A percentile compares a stretch with the other conserved stretches of the same genome.
Evolutionary conservation across 140 eudicot genomes (phyloP).

Genomic region (Bidens hawaiensis): DNA sequence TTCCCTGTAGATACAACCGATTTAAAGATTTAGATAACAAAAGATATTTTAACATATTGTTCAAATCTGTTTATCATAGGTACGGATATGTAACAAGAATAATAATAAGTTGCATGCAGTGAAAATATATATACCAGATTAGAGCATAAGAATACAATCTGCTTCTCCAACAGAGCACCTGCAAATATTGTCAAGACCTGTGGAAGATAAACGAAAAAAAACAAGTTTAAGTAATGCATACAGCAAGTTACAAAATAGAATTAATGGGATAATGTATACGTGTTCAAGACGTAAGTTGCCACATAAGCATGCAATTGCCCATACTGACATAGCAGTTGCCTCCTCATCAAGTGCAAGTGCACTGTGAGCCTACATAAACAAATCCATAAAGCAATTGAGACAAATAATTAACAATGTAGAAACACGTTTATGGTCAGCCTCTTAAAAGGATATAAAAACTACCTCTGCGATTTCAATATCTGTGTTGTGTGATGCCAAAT

Average conservation of each 20-base stretch:
- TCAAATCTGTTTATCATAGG: too few relatives aligned
- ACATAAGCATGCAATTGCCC: slow-evolving; percentile 90
- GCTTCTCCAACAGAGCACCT: slow-evolving; percentile 94
- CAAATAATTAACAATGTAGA: neutral
- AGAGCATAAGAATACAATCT: slow-evolving; percentile 84
- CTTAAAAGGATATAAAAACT: neutral
- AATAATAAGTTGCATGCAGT: slow-evolving; percentile 4
- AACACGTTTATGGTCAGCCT: neutral
- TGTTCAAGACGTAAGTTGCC: slow-evolving; percentile 92
- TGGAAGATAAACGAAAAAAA: slow-evolving; percentile 26
- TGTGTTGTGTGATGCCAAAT: slow-evolving; percentile 63
- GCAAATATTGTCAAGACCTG: slow-evolving; percentile 92
- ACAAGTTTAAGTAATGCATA: neutral
- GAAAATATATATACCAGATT: slow-evolving; percentile 65
- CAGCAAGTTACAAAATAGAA: neutral
- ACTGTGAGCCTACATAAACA: slow-evolving; percentile 51
- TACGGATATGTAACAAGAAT: too few relatives aligned
- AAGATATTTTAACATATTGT: slow-evolving; percentile 8
- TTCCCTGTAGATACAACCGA: slow-evolving; percentile 52
- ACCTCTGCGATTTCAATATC: slow-evolving; percentile 89
- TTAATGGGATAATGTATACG: slow-evolving; percentile 36
- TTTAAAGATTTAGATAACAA: neutral
- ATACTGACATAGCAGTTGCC: slow-evolving; percentile 82
- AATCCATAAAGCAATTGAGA: neutral
- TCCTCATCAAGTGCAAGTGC: slow-evolving; percentile 92